Base-by-base conservation (phyloP, 2,329 filamentous ascomycete genomes). In the Stylonectria norvegica region DNA sequence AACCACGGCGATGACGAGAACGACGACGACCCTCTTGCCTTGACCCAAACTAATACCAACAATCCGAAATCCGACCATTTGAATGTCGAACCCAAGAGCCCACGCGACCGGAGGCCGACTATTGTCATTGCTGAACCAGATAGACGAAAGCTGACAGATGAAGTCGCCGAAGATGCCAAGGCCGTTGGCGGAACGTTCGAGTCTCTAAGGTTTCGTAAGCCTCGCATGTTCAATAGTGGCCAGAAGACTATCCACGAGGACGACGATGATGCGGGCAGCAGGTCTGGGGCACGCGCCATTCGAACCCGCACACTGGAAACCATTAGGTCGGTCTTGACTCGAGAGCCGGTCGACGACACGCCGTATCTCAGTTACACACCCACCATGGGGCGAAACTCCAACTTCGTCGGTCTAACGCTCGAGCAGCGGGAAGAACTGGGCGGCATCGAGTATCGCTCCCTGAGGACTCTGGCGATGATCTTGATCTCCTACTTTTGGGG, bases 311-410 rank as follows among this genome's bases (percentile, higher is more conserved):
- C 81, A 0, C 65, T 82, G 17, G 76, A 70, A 34, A 81, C 69
- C 41, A 72, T 90, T 49, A 73, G 75, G 43, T 75, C 71, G 1
- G 76, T 67, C 7, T 66, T 76, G 39, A 75, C 75, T 11, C 71
- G 78, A 17, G 75, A 77, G 29, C 72, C 73, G 45, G 60, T 65
- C n/a, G 67, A 67, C 2, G 73, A 81, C 20, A 86, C 88, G 69
- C 93, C 93, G 0, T 98, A 98, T 62, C 76, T 98, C 36, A 96
- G 89, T 63, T 97, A 89, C 78, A 84, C 90, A 44, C 89, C 93
- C 2, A 98, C 93, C 0, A 78, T 96, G 38, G 91, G 86, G 17
- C 82, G 93, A 48, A 98, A 98, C 62, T 97, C 91, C 9, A 85
- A 87, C 25, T 98, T 97, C 58, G 76, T 93, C 10, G 88, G 90